A percentile compares a stretch with the other conserved stretches of the same genome.
Evolutionary conservation across 2,329 filamentous ascomycete genomes (phyloP).

Genomic region (Nemania serpens): DNA sequence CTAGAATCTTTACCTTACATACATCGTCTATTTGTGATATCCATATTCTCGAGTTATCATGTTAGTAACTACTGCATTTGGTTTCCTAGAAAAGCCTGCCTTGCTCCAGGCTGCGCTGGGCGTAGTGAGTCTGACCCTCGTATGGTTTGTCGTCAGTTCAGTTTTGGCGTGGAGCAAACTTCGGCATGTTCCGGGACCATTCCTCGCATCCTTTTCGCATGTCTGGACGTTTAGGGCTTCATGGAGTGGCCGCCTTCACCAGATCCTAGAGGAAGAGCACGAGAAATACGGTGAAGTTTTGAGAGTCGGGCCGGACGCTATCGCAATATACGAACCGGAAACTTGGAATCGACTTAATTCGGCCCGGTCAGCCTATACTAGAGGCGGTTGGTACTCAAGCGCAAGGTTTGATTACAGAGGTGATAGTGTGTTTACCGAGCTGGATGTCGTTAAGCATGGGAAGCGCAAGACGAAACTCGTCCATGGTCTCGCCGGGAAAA

Average conservation of each 20-base stretch:
- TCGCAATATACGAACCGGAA: conserved; percentile 34
- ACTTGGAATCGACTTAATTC: conserved; percentile 33
- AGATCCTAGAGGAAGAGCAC: conserved; percentile 23
- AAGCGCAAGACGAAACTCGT: conserved; percentile 35
- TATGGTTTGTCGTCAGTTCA: conserved; percentile 26
- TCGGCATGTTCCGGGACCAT: conserved; percentile 36
- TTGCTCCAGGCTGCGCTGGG: background rate
- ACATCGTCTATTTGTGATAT: background rate
- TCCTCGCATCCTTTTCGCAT: conserved; percentile 34
- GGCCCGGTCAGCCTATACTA: conserved; percentile 34
- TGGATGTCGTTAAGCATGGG: conserved; percentile 31
- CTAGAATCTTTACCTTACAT: too few relatives aligned
- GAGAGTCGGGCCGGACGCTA: conserved; percentile 35
- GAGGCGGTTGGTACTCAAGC: conserved; percentile 34
- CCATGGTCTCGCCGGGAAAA: conserved; percentile 34
- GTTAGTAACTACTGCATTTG: background rate
- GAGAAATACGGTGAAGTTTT: conserved; percentile 34
- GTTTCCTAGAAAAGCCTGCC: background rate
- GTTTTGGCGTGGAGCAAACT: conserved; percentile 34
- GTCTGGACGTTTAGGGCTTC: conserved; percentile 31
- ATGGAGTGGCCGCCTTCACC: conserved; percentile 24
- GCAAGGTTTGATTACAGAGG: conserved; percentile 34
- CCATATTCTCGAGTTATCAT: background rate
- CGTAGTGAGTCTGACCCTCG: background rate
- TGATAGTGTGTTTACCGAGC: conserved; percentile 30